Percentiles rank a stretch among this genome's conserved stretches.
Conservation (phyloP, 1,139 yeast species). For the Diutina siamensis region DNA sequence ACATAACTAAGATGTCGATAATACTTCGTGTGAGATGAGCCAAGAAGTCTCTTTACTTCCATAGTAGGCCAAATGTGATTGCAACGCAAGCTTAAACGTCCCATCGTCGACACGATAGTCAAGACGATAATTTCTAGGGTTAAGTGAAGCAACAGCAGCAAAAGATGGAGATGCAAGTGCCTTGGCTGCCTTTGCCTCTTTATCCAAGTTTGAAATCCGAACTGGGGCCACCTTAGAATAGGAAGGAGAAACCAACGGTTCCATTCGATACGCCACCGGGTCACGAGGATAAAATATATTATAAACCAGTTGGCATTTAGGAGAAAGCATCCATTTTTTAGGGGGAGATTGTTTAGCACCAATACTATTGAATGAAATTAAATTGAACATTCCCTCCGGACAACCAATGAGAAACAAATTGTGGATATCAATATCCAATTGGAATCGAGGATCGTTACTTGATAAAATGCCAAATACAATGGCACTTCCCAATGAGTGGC, state of each 20-base stretch:
- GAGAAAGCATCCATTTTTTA: conserved; percentile 17
- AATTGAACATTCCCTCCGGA: conserved; percentile 78
- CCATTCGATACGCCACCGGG: conserved; percentile 78
- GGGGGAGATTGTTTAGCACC: conserved; percentile 13
- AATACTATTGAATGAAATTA: conserved; percentile 49
- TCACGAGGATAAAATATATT: conserved; percentile 83
- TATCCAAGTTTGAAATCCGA: conserved; percentile 7
- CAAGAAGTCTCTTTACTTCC: background rate
- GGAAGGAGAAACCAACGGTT: conserved; percentile 57
- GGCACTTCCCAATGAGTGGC: conserved; percentile 87
- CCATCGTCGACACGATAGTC: background rate
- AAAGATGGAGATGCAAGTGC: conserved; percentile 11
- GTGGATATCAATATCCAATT: conserved; percentile 63
- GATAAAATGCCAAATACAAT: conserved; percentile 70
- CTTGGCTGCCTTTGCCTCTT: conserved; percentile 12
- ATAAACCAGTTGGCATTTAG: conserved; percentile 51
- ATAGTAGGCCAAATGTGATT: background rate
- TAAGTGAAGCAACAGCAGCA: conserved; percentile 23
- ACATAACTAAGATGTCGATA: conserved; percentile 7
- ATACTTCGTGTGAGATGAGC: background rate
- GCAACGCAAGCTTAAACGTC: background rate
- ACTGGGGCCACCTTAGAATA: conserved; percentile 28
- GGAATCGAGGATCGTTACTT: conserved; percentile 33
- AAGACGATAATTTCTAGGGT: conserved; percentile 8
- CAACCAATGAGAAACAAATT: conserved; percentile 78